These are phyloP conservation scores for Phytopythium litorale DNA, from an alignment of 352 stramenopile genomes.

Conservation along the genomic window DNA sequence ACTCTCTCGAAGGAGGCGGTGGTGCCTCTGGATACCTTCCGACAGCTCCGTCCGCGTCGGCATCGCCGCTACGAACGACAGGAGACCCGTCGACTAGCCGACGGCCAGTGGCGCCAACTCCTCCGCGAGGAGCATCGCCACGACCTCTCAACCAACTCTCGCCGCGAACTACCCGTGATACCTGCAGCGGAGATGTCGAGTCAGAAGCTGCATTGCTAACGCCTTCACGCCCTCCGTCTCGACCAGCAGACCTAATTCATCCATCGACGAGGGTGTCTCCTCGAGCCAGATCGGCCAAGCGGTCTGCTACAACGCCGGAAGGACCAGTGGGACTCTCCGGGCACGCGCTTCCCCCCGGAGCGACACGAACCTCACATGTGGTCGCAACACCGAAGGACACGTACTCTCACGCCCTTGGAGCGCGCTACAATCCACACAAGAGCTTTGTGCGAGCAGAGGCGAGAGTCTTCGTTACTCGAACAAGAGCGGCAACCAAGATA, in stretches of 20 bases:
- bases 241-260: slow-evolving; percentile 7
- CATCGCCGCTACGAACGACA: slow-evolving; percentile 2
- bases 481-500: slow-evolving; percentile 44
- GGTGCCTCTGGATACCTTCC: not conserved
- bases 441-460: slow-evolving; percentile 41
- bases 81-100: slow-evolving; percentile 8
- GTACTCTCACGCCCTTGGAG: slow-evolving; percentile 38
- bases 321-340: slow-evolving; percentile 26
- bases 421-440: slow-evolving; percentile 51
- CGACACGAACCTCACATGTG: slow-evolving; percentile 42
- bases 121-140: slow-evolving; percentile 13
- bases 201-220: slow-evolving; percentile 12
- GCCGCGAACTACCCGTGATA: not conserved
- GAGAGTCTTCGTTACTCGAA: slow-evolving; percentile 33
- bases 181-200: not conserved
- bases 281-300: slow-evolving; percentile 29
- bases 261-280: slow-evolving; percentile 21
- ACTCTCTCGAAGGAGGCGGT: slow-evolving; percentile 5
- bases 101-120: slow-evolving; percentile 8
- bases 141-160: slow-evolving; percentile 8
- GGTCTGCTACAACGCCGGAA: slow-evolving; percentile 37
- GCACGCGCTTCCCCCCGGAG: slow-evolving; percentile 35
- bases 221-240: slow-evolving; percentile 13
- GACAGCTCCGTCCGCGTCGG: slow-evolving; percentile 3
- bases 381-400: slow-evolving; percentile 32